A percentile compares a stretch with the other conserved stretches of the same genome.
Conservation (phyloP, 106 monocot genomes). For the Chionographis japonica region DNA sequence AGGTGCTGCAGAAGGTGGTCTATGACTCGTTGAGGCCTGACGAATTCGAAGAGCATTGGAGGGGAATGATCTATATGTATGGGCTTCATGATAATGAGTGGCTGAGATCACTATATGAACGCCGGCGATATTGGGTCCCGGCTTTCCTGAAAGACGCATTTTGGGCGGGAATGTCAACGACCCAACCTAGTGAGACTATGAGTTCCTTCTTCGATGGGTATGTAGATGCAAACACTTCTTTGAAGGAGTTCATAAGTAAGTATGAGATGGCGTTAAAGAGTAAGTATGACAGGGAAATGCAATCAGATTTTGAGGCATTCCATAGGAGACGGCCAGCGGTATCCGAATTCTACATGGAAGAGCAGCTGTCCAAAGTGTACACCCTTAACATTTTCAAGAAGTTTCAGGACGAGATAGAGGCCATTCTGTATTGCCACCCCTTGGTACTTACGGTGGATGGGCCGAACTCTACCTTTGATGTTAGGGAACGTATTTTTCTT, state of each 20-base stretch:
- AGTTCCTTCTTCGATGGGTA: slow-evolving; percentile 55
- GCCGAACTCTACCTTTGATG: slow-evolving; percentile 42
- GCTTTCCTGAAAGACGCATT: slow-evolving; percentile 53
- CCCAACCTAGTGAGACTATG: slow-evolving; percentile 30
- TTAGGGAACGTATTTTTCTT: slow-evolving; percentile 59
- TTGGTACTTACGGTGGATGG: slow-evolving; percentile 33
- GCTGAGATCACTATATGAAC: slow-evolving; percentile 39
- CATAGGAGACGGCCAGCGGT: slow-evolving; percentile 47
- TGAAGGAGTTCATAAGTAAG: slow-evolving; percentile 49
- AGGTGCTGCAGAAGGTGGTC: slow-evolving; percentile 50
- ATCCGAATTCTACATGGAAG: slow-evolving; percentile 61
- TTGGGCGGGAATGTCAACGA: slow-evolving; percentile 58
- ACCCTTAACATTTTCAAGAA: slow-evolving; percentile 58
- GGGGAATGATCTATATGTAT: slow-evolving; percentile 34
- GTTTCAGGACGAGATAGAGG: slow-evolving; percentile 68
- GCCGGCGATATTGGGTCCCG: slow-evolving; percentile 41
- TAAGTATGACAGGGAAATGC: slow-evolving; percentile 58
- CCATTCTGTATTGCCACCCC: slow-evolving; percentile 61
- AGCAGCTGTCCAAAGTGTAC: slow-evolving; percentile 57
- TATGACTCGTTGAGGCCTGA: slow-evolving; percentile 47
- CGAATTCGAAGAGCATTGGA: slow-evolving; percentile 58
- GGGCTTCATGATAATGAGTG: slow-evolving; percentile 55
- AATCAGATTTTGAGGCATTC: slow-evolving; percentile 61
- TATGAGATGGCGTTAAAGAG: slow-evolving; percentile 58
- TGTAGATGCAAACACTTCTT: slow-evolving; percentile 40